These are phyloP conservation scores for Chaetomium strumarium DNA, from an alignment of 2,329 filamentous ascomycete genomes.

Conservation along the genomic window DNA sequence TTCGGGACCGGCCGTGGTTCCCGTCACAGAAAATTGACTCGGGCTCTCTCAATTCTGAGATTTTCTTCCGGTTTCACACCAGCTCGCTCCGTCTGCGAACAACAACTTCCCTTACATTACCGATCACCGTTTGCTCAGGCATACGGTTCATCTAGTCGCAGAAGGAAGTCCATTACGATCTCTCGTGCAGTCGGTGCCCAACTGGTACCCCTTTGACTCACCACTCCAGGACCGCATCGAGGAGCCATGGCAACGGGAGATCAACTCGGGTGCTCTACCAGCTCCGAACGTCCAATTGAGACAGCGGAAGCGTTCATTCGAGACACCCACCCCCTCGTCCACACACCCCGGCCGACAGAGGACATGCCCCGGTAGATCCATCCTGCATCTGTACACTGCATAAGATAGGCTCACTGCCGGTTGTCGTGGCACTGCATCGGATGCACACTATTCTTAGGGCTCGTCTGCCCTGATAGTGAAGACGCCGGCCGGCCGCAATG, in stretches of 20 bases:
- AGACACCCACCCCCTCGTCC: conserved; percentile 8
- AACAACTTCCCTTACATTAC: not conserved
- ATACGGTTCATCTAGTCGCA: not conserved
- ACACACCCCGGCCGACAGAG: not conserved
- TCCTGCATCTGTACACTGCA: conserved; percentile 16
- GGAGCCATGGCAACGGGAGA: conserved; percentile 7
- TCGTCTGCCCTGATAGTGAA: conserved; percentile 17
- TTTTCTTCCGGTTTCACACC: not conserved
- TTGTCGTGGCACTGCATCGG: conserved; percentile 26
- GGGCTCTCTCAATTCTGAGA: not conserved
- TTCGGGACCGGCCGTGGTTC: too few species aligned
- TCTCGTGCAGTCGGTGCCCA: not conserved
- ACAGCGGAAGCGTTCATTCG: conserved; percentile 3
- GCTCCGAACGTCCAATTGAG: conserved; percentile 8
- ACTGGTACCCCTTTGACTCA: conserved; percentile 1
- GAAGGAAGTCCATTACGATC: not conserved
- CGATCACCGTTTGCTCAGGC: not conserved
- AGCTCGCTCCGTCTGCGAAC: too few species aligned
- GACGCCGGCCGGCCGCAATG: conserved; percentile 12
- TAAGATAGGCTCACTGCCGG: conserved; percentile 14
- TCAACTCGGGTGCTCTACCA: conserved; percentile 17
- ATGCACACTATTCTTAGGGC: conserved; percentile 25
- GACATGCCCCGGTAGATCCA: conserved; percentile 21
- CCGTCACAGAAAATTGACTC: not conserved
- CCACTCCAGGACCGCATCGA: conserved; percentile 1